Percentiles rank a stretch among this genome's conserved stretches.
These are phyloP conservation scores for Sclerotinia glacialis DNA, from an alignment of 2,329 filamentous ascomycete genomes.

Conservation along the genomic window DNA sequence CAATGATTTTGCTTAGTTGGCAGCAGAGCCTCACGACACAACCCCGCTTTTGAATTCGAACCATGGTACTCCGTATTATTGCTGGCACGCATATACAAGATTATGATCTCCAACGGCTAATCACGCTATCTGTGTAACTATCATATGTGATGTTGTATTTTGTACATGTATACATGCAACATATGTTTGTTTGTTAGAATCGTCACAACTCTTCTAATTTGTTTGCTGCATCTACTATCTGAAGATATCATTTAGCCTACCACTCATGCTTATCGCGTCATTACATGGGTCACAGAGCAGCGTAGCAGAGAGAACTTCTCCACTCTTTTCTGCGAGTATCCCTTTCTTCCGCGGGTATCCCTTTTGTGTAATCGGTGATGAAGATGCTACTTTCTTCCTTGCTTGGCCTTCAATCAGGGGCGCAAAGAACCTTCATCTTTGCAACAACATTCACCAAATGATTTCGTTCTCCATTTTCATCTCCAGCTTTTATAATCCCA, in stretches of 20 bases:
- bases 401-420: slow-evolving; percentile 32
- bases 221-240: background rate
- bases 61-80: background rate
- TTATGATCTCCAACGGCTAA: slow-evolving; percentile 3
- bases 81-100: background rate
- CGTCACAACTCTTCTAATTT: background rate
- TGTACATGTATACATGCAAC: slow-evolving; percentile 3
- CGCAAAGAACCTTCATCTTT: slow-evolving; percentile 64
- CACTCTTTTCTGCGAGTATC: background rate
- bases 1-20: slow-evolving; percentile 1
- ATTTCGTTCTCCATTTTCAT: slow-evolving; percentile 60
- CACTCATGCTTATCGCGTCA: slow-evolving; percentile 1
- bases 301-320: background rate
- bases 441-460: slow-evolving; percentile 62
- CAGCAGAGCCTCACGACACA: slow-evolving; percentile 10
- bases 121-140: background rate
- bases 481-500: slow-evolving; percentile 61
- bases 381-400: background rate
- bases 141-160: background rate
- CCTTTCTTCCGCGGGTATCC: background rate
- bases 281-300: background rate
- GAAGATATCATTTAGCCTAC: background rate
- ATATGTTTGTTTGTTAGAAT: slow-evolving; percentile 4
- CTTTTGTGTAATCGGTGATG: background rate
- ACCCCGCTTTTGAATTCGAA: background rate